Percentiles rank a stretch among this genome's conserved stretches.
Evolutionary conservation across 1,284 basidiomycete genomes (phyloP).

Genomic region (Testicularia cyperi): DNA sequence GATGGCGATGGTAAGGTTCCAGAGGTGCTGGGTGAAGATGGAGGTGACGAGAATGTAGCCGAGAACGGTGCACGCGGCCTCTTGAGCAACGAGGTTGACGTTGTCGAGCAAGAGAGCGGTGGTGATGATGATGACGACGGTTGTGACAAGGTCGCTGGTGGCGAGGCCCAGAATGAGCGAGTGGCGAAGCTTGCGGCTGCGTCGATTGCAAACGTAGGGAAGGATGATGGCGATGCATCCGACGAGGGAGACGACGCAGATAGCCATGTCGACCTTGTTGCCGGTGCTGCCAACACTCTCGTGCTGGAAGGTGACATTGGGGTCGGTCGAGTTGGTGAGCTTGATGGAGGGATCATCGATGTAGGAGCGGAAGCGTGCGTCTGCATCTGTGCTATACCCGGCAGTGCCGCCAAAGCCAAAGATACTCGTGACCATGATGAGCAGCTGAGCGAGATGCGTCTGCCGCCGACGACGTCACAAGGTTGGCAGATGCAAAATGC

Average conservation of each 20-base stretch:
- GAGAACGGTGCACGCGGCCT: constrained; percentile 35
- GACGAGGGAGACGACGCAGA: constrained; percentile 43
- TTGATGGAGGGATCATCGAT: constrained; percentile 20
- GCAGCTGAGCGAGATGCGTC: too few species aligned
- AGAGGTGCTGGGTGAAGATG: constrained; percentile 51
- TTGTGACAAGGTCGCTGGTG: constrained; percentile 44
- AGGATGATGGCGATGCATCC: constrained; percentile 48
- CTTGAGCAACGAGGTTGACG: constrained; percentile 26
- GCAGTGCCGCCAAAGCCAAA: too few species aligned
- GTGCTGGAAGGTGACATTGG: constrained; percentile 18
- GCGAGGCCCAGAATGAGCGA: constrained; percentile 51
- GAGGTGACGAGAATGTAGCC: constrained; percentile 40
- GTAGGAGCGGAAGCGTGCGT: too few species aligned
- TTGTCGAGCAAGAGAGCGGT: constrained; percentile 32
- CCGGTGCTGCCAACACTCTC: constrained; percentile 31
- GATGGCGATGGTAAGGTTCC: constrained; percentile 49
- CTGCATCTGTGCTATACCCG: too few species aligned
- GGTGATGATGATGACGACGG: constrained; percentile 41
- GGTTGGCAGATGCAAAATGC: too few species aligned
- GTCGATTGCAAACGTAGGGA: constrained; percentile 38
- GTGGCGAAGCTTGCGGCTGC: constrained; percentile 46
- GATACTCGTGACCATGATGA: too few species aligned
- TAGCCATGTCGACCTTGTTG: constrained; percentile 48
- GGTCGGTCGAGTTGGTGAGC: constrained; percentile 16
- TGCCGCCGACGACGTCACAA: too few species aligned